Evolutionary conservation across 2,329 filamentous ascomycete species (phyloP), one percentile per base, ranked within the genome.

Genomic region (Lomentospora prolificans): DNA sequence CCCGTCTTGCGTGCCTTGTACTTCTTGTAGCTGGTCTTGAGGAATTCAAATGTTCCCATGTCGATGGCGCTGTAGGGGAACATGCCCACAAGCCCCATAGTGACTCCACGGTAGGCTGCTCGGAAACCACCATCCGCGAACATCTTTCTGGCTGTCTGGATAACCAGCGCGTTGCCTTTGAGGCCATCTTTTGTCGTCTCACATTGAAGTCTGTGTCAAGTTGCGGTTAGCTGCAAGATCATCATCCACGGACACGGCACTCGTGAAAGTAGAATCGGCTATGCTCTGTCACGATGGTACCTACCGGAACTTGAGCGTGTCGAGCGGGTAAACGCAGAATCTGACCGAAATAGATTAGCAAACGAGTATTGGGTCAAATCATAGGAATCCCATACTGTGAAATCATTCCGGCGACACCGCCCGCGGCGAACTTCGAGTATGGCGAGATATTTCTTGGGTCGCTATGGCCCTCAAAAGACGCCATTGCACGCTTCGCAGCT

Each of bases 51-150:
- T 0, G 90, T 96, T 61, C 89, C 90, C 65, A 99, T 86, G 67
- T 99, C 94, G 66, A 99, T 95, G 52, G 94, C 94, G 44, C 90
- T 92, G 69, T 97, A 99, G 0, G 94, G 94, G 64, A 99, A 99
- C 84, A 97, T 96, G 67, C 94, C 94, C 53, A 96, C 74, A 3
- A 99, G 78, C 14, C 94, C 94, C 81, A 97, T 94, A 0, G 90
- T 91, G 31, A 99, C 79, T 41, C 94, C 94, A 55, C 92, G 89
- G 69, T 97, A 99, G 60, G 90, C 92, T 5, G 88, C 79, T 30
- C 81, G 76, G 27, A 91, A 62, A 22, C 89, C 89, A 57, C 89
- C 87, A 58, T 84, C 81, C 41, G 78, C 79, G 76, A 85, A 90
- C 86, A 99, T 96, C 68, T 90, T 95, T 67, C 81, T 79, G 2